Evolutionary conservation across 2,329 filamentous ascomycete species (phyloP), one percentile per base, ranked within the genome.

Genomic region (Stemphylium beticola): DNA sequence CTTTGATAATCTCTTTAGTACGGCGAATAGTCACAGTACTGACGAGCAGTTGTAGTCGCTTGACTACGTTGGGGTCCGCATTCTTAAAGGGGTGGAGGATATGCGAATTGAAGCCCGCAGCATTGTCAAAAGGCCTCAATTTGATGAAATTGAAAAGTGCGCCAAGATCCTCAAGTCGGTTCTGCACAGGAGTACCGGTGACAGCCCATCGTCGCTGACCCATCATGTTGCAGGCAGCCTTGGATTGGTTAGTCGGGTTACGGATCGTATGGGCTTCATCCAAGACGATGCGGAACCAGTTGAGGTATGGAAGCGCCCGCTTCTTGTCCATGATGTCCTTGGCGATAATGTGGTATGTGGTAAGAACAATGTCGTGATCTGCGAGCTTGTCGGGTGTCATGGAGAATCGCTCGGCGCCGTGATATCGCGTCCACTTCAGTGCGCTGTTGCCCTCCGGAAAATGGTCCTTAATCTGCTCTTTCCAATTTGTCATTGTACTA

Each of bases 211-310:
- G 88, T 29, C 93, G 86, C 68, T 90, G 85, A 2, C 92, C 91
- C 56, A 90, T 83, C 2, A 98, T 80, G 17, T 86, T 84, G 61
- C 92, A 93, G 17, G 95, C 91, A 3, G 91, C 91, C 72, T 93
- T 92, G 49, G 92, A 96, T 63, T 93, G 89, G 0, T 92, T 93
- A 3, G 82, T 85, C 59, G 91, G 88, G 65, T 96, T 93, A 22
- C 95, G 90, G 61, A 99, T 98, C 75, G 90, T 90, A 73, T 99
- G 95, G 0, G 93, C 95, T 76, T 99, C 93, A 61, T 98, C 93
- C 1, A 98, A 83, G 1, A 97, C 92, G 49, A 98, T 90, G 17
- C 93, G 89, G 73, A 96, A 97, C 90, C 93, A 96, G 57, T 92
- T 91, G 55, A 96, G 85, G 64, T 89, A 87, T 49, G 88, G 85